Evolutionary conservation across 495 filamentous ascomycete genomes (phyloP).

Genomic region (Penicillium coffeae): DNA sequence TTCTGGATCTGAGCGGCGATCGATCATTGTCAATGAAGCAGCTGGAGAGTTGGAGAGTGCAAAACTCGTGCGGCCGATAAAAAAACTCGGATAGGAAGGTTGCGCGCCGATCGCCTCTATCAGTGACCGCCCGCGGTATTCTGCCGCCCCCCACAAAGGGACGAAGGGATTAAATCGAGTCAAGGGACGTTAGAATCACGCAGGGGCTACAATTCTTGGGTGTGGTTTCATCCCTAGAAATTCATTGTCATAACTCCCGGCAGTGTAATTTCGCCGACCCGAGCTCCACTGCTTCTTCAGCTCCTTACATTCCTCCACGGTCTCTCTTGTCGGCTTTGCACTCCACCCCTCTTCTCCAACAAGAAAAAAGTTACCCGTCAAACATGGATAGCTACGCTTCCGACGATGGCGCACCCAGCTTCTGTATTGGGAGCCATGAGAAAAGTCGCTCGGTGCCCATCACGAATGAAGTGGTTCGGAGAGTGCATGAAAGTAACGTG

Average conservation of each 20-base stretch:
- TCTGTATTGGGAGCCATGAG: slow-evolving; percentile 86
- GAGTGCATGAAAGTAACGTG: slow-evolving; percentile 60
- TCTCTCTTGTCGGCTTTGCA: not conserved
- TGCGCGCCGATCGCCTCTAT: slow-evolving; percentile 29
- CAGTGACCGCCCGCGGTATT: slow-evolving; percentile 32
- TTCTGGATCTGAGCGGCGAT: slow-evolving; percentile 39
- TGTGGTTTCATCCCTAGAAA: slow-evolving; percentile 2
- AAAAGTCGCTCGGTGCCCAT: slow-evolving; percentile 58
- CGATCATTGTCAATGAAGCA: slow-evolving; percentile 31
- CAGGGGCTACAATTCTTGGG: slow-evolving; percentile 6
- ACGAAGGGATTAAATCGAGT: slow-evolving; percentile 19
- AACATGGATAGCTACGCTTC: slow-evolving; percentile 45
- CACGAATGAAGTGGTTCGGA: slow-evolving; percentile 57
- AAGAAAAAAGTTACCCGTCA: slow-evolving; percentile 6
- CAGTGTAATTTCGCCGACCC: not conserved
- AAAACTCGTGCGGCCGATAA: slow-evolving; percentile 20
- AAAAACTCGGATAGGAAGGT: slow-evolving; percentile 37
- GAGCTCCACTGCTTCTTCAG: not conserved
- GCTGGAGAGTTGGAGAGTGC: slow-evolving; percentile 17
- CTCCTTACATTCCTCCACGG: not conserved
- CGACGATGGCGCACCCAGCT: slow-evolving; percentile 56
- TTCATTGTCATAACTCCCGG: not conserved
- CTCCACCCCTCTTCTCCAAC: slow-evolving; percentile 6
- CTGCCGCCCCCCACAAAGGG: slow-evolving; percentile 29
- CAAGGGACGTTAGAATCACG: slow-evolving; percentile 13